Conservation (phyloP, 1,284 basidiomycete genomes). For the Microbotryum intermedium region DNA sequence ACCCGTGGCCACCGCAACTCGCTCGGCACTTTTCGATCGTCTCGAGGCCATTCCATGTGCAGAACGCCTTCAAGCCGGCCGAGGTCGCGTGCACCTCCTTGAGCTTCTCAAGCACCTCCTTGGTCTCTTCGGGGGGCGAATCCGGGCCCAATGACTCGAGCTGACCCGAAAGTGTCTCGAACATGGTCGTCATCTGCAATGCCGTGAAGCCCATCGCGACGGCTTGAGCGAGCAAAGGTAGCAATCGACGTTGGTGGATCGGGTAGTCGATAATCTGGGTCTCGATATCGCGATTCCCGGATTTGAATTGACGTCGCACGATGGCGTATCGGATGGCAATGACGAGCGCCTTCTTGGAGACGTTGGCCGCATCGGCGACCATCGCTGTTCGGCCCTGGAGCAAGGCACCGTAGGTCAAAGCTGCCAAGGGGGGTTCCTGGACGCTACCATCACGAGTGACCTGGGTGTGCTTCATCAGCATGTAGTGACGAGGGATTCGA, state of each 20-base stretch:
- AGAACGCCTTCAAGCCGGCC: conserved; percentile 53
- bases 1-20: conserved; percentile 52
- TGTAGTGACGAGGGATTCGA: conserved; percentile 49
- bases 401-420: conserved; percentile 51
- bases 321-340: conserved; percentile 51
- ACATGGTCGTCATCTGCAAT: conserved; percentile 37
- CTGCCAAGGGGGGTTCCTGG: conserved; percentile 46
- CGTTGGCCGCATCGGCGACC: conserved; percentile 48
- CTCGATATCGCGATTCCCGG: conserved; percentile 43
- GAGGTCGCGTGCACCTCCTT: conserved; percentile 53
- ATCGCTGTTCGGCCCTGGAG: conserved; percentile 49
- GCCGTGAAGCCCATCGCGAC: conserved; percentile 50
- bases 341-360: conserved; percentile 50
- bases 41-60: conserved; percentile 51
- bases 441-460: conserved; percentile 45
- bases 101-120: conserved; percentile 44
- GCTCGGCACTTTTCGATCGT: conserved; percentile 49
- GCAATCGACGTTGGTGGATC: conserved; percentile 51
- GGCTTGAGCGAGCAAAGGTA: conserved; percentile 50
- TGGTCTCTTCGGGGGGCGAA: conserved; percentile 37
- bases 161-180: conserved; percentile 43
- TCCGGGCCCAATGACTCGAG: conserved; percentile 48
- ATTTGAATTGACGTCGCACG: conserved; percentile 49
- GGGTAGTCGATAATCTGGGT: conserved; percentile 52
- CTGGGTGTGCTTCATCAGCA: conserved; percentile 55